Evolutionary conservation across 352 stramenopile genomes (phyloP), one percentile per base, ranked within the genome.

Genomic region (Saprolegnia parasitica): DNA sequence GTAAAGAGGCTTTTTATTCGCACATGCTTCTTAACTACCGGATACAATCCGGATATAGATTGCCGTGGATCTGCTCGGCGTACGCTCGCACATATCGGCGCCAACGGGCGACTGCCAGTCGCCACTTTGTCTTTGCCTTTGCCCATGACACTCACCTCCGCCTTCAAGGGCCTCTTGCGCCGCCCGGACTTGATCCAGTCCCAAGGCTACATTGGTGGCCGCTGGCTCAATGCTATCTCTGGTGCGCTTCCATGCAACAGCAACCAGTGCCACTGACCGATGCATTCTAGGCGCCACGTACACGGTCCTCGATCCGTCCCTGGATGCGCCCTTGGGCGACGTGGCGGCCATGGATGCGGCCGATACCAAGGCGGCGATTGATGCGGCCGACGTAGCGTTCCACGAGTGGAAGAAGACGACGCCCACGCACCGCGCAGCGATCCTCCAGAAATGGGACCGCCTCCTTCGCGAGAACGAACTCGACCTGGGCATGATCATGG

Each of bases 401-500:
- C 77, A 78, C 39, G 75, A 76, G 35, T 96, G 87, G 88, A 84
- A 83, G 50, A 83, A 87, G 65, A 90, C 79, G 16, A 85, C 80
- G 24, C 78, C 86, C 0, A 73, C 77, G 40, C 82, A 89, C 73
- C 87, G 83, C 63, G 87, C 82, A 10, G 74, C 57, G 37, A 63
- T 95, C 71, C 74, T 95, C 47, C 91, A 93, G 72, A 92, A 93
- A 65, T 95, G 85, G 85, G 65, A 89, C 68, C 83, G 77, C 0
- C 76, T 85, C n/a, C 88, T 95, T 56, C 70, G 78, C 29, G 73
- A 79, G 40, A 83, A 91, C 73, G 81, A 75, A 15, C 81, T 86
- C 23, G 90, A 97, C 60, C 77, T 98, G 37, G 90, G 83, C 32
- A 62, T 84, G n/a, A 97, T 99, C 56, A 97, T 98, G 74, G 98